Evolutionary conservation across 768 basidiomycete species (phyloP).

Genomic region (Psilocybe subaeruginosa): DNA sequence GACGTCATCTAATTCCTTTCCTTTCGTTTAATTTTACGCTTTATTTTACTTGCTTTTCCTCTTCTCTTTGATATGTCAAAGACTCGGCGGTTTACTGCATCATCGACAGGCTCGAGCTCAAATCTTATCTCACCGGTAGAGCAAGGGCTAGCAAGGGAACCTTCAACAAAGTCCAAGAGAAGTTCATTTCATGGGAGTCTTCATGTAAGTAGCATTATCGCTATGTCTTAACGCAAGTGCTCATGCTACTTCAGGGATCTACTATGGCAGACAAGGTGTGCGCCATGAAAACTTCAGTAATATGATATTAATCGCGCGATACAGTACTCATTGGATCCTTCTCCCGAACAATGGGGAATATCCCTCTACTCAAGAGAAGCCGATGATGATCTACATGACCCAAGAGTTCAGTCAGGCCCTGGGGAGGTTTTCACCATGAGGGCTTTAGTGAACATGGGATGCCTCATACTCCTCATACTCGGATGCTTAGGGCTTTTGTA

Average conservation of each 20-base stretch:
- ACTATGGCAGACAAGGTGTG: conserved; percentile 31
- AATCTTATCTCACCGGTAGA: background rate
- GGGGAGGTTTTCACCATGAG: conserved; percentile 63
- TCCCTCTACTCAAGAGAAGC: conserved; percentile 51
- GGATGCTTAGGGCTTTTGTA: conserved; percentile 59
- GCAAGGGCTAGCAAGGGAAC: background rate
- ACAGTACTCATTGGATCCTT: conserved; percentile 44
- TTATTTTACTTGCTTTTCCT: conserved; percentile 7
- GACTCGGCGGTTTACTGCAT: conserved; percentile 8
- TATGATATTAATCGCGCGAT: background rate
- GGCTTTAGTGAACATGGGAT: conserved; percentile 70
- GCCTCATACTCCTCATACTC: conserved; percentile 56
- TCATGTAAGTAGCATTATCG: background rate
- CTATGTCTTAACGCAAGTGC: background rate
- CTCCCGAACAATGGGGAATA: conserved; percentile 52
- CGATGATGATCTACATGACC: conserved; percentile 69
- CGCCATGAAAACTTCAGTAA: background rate
- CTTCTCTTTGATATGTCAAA: conserved; percentile 2
- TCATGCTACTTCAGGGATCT: conserved; percentile 13
- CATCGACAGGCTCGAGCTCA: conserved; percentile 9
- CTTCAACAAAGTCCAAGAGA: conserved; percentile 12
- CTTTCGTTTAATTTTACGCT: background rate
- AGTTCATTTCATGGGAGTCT: background rate
- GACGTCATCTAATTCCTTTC: background rate
- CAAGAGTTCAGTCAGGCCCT: conserved; percentile 32